Base-by-base conservation (phyloP, 257 asterid genomes). In the Voacanga thouarsii region DNA sequence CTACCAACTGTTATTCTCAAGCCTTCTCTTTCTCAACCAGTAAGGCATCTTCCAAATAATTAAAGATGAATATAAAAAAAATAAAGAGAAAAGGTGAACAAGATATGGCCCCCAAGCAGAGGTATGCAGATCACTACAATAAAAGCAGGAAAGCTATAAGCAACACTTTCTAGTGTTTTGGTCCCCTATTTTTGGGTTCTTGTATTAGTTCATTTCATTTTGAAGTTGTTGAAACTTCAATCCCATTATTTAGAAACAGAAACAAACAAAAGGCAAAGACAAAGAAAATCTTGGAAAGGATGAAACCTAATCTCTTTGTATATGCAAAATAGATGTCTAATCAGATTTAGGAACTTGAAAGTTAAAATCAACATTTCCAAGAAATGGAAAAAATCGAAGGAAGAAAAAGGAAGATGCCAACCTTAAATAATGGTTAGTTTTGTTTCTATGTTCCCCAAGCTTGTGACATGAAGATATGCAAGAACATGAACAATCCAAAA, bases 401-500 rank as follows among this genome's bases (percentile, higher is more conserved):
- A 51, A 75, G 68, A 80, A 63, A 47, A 44, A 33, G 77, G 71
- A 73, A 64, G 79, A 44, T 60, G 82, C 78, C 87, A 83, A 50
- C 61, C 75, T 39, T 53, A 37, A 78, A 78, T 69, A 76, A 55
- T 73, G 76, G 60, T 65, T 30, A 75, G 77, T 55, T 74, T 53
- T 79, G 75, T 80, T 53, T 53, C 39, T 74, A 2, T 81, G 89
- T 83, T 77, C 43, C 85, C 85, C 71, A 8, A 73, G 72, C 80
- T 26, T 26, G 66, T 69, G 82, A 75, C 83, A 80, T 28, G 51
- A 41, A 41, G 73, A 64, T 76, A 63, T 65, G 56, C 55, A 45
- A 69, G 44, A 74, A 45, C 81, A 76, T 73, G 72, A 75, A 72
- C 49, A 44, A 39, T 71, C 79, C 53, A 78, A 65, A 71, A 70